Evolutionary conservation across 805 yeast genomes (phyloP), one percentile per base, ranked within the genome.

Genomic region (Monosporozyma yasuniensis): DNA sequence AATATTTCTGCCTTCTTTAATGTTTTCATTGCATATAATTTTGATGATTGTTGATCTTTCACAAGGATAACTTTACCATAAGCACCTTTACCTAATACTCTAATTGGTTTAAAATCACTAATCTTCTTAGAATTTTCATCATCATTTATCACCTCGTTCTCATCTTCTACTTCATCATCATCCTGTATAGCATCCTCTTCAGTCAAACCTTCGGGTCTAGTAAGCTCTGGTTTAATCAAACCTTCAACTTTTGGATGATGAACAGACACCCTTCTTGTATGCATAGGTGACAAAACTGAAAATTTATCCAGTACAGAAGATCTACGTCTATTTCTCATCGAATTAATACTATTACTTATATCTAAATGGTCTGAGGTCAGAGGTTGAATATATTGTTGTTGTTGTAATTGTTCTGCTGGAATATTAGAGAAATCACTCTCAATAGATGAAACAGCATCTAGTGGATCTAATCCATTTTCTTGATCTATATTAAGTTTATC

Each of bases 21-120:
- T 58, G 88, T 95, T 61, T 88, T 88, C 72, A 87, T 93, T 0
- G 96, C 96, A 67, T 78, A 89, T 10, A 88, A 66, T 55, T 77
- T 76, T 0, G 83, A 83, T 0, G 86, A 77, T 21, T 68, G 54
- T 47, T 65, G 71, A 61, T 88, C 89, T 46, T 80, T 78, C 1
- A 88, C 96, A 21, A 88, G 68, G 8, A 86, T 68, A 2, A 88
- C 96, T 61, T 86, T 87, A 3, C 96, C 96, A 57, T 85, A 88
- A 2, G 96, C 88, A 3, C 96, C 96, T 47, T 81, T 77, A 0
- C 96, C 96, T 5, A 88, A 70, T 0, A 87, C 93, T 56, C 79
- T 83, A 6, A 89, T 66, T 2, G 86, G 84, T 56, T 77, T 80
- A 59, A 89, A 88, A 61, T 88, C 95, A 4, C 58, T 46, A 4